These are phyloP conservation scores for Golubevia pallescens DNA, from an alignment of 1,284 basidiomycete species.

Conservation along the genomic window DNA sequence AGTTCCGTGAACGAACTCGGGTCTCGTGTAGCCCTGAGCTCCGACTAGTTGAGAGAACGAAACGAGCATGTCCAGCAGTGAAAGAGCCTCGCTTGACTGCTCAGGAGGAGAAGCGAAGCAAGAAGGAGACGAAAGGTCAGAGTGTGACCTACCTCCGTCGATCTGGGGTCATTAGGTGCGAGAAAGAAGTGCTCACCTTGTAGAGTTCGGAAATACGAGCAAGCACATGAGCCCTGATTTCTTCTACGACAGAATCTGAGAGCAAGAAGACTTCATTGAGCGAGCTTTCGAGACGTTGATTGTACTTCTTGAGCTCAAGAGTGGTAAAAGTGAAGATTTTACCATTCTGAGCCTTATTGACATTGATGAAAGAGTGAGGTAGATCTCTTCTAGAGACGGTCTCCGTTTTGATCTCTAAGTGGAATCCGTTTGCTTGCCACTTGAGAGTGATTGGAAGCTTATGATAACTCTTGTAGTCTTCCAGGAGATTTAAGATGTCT, in stretches of 20 bases:
- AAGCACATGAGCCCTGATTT: slow-evolving; percentile 26
- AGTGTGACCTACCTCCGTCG: background rate
- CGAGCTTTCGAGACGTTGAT: slow-evolving; percentile 81
- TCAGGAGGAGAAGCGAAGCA: background rate
- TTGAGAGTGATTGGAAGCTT: slow-evolving; percentile 72
- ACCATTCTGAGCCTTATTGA: slow-evolving; percentile 69
- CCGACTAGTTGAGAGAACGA: slow-evolving; percentile 26
- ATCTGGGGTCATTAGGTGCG: background rate
- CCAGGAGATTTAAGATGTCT: slow-evolving; percentile 75
- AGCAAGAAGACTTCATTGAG: slow-evolving; percentile 80
- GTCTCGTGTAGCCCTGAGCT: slow-evolving; percentile 28
- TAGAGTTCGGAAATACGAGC: slow-evolving; percentile 26
- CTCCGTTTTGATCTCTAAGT: slow-evolving; percentile 74
- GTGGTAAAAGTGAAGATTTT: slow-evolving; percentile 78
- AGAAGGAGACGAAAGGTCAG: background rate
- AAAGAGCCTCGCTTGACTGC: slow-evolving; percentile 43
- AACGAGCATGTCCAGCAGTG: slow-evolving; percentile 38
- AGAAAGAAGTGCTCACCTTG: slow-evolving; percentile 23
- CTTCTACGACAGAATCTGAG: slow-evolving; percentile 69
- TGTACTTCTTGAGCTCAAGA: slow-evolving; percentile 79
- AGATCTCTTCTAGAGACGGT: slow-evolving; percentile 72
- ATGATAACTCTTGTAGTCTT: slow-evolving; percentile 66
- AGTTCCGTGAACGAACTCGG: slow-evolving; percentile 27
- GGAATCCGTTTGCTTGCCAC: slow-evolving; percentile 74
- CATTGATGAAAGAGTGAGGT: slow-evolving; percentile 76